Conservation (phyloP, 1,284 basidiomycete species). For the Volvariella surrecta region DNA sequence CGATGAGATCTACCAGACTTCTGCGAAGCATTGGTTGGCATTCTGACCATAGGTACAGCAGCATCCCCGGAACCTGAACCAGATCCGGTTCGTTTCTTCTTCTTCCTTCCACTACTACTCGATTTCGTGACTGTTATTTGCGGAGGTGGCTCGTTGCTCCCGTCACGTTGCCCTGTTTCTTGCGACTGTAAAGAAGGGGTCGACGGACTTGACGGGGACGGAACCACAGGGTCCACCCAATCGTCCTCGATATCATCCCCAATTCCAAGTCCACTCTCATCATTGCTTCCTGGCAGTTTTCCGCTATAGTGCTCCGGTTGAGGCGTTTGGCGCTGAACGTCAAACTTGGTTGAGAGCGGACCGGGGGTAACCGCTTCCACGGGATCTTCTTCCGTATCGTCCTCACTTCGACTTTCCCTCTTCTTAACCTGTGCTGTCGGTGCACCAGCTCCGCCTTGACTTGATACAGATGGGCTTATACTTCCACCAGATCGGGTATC, state of each 20-base stretch:
- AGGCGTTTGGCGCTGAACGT: conserved; percentile 16
- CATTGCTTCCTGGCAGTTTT: conserved; percentile 10
- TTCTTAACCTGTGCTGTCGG: conserved; percentile 9
- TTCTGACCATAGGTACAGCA: neutral
- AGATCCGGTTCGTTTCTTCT: neutral
- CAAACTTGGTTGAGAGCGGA: conserved; percentile 35
- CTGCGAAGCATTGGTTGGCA: conserved; percentile 5
- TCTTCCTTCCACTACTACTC: conserved; percentile 4
- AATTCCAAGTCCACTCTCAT: conserved; percentile 20
- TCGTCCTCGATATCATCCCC: conserved; percentile 54
- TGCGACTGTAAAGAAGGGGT: conserved; percentile 19
- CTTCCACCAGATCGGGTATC: conserved; percentile 17
- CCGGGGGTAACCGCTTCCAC: conserved; percentile 60
- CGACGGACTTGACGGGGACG: conserved; percentile 19
- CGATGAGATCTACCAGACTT: neutral
- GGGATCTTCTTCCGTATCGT: conserved; percentile 58
- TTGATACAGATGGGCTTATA: neutral
- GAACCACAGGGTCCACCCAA: conserved; percentile 41
- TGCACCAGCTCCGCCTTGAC: neutral
- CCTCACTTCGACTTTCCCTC: conserved; percentile 31
- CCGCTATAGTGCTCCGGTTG: neutral
- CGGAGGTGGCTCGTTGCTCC: neutral
- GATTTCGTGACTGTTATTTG: neutral
- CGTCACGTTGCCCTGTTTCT: conserved; percentile 4
- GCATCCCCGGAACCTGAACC: no score